phyloP scores from a whole-genome alignment of 2,329 filamentous ascomycete species.

The Cyphellophora europaea region DNA sequence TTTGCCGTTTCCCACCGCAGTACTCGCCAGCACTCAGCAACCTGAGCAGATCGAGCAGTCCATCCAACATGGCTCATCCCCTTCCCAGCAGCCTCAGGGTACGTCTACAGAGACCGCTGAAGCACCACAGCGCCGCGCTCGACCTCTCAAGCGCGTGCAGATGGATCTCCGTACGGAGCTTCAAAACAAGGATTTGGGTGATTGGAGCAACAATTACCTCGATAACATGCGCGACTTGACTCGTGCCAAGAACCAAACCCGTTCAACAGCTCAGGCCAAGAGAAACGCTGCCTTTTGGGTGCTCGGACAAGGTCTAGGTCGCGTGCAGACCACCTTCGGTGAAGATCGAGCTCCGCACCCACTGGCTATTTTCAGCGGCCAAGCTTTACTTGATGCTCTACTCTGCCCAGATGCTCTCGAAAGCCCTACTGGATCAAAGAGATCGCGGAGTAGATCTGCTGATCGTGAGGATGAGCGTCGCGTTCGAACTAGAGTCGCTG shows the following conservation, averaged over 20 bases:
- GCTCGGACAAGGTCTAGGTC: conserved; percentile 46
- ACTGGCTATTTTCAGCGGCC: conserved; percentile 50
- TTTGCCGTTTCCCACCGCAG: conserved; percentile 10
- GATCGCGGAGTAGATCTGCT: conserved; percentile 24
- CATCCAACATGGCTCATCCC: no score
- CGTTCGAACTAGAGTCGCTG: conserved; percentile 26
- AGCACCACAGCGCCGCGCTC: conserved; percentile 24
- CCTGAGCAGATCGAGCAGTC: no score
- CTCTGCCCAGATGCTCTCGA: background rate
- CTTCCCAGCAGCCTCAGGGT: background rate
- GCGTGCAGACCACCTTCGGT: conserved; percentile 40
- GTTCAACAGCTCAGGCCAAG: conserved; percentile 40
- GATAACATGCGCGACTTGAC: conserved; percentile 48
- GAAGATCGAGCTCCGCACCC: conserved; percentile 35
- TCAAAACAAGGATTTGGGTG: conserved; percentile 44
- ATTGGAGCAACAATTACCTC: conserved; percentile 51
- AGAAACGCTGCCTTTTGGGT: conserved; percentile 56
- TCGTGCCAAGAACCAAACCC: conserved; percentile 35
- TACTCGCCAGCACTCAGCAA: no score
- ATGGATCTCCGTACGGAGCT: conserved; percentile 44
- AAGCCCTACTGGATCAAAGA: conserved; percentile 14
- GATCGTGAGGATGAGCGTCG: conserved; percentile 20
- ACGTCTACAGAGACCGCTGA: no score
- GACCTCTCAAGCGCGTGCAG: conserved; percentile 31
- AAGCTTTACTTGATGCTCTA: conserved; percentile 41